phyloP scores from a whole-genome alignment of 805 yeast genomes.

The Wickerhamomyces tratensis region DNA sequence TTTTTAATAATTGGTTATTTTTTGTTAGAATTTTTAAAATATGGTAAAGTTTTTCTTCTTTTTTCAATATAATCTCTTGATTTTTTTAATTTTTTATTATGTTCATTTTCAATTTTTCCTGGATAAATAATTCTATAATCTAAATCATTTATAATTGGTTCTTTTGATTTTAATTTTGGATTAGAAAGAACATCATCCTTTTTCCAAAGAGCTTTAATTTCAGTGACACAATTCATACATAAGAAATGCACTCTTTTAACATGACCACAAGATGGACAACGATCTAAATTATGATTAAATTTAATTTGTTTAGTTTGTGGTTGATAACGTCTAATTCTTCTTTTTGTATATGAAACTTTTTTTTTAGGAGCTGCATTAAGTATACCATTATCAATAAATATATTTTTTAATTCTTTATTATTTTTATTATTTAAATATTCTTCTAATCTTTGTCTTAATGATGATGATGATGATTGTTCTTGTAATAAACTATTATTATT shows the following conservation, averaged over 20 bases:
- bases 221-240: conserved; percentile 87
- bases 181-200: conserved; percentile 22
- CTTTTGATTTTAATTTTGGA: conserved; percentile 16
- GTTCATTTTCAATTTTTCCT: conserved; percentile 46
- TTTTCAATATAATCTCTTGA: conserved; percentile 46
- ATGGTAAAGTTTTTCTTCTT: conserved; percentile 48
- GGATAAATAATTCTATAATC: conserved; percentile 68
- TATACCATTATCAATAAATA: conserved; percentile 50
- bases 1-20: neutral
- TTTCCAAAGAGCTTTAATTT: conserved; percentile 71
- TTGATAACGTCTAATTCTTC: conserved; percentile 74
- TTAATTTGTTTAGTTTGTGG: conserved; percentile 77
- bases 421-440: conserved; percentile 17
- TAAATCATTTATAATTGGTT: conserved; percentile 32
- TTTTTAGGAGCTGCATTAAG: conserved; percentile 89
- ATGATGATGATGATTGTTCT: conserved; percentile 10
- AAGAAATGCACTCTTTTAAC: conserved; percentile 82
- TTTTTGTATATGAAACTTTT: conserved; percentile 79
- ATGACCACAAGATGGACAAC: conserved; percentile 95
- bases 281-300: conserved; percentile 63
- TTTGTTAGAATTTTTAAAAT: conserved; percentile 16
- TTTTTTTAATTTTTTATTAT: conserved; percentile 35
- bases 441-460: conserved; percentile 29
- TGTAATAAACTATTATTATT: conserved; percentile 13
- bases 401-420: conserved; percentile 27